These are phyloP conservation scores for Crassisporium funariophilum DNA, from an alignment of 768 basidiomycete species.

Conservation along the genomic window DNA sequence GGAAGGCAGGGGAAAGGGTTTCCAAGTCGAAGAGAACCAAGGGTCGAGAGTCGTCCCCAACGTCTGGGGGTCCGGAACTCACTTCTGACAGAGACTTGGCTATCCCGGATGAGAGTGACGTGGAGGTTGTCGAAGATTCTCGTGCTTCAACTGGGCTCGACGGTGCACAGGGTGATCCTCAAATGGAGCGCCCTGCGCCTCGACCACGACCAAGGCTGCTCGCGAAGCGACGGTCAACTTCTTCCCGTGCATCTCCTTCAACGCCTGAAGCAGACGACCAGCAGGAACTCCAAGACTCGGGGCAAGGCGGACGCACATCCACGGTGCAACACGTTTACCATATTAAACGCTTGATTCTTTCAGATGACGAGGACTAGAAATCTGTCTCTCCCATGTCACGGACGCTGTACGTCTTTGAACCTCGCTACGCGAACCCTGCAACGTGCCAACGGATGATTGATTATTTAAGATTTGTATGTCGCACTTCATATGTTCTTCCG, in stretches of 20 bases:
- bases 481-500: too few relatives aligned
- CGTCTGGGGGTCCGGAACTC: slow-evolving; percentile 13
- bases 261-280: slow-evolving; percentile 12
- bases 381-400: too few relatives aligned
- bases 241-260: slow-evolving; percentile 10
- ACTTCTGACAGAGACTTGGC: slow-evolving; percentile 17
- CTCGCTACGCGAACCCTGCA: too few relatives aligned
- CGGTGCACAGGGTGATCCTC: neutral
- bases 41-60: slow-evolving; percentile 24
- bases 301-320: too few relatives aligned
- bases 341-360: slow-evolving; percentile 33
- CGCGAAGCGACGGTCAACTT: neutral
- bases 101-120: slow-evolving; percentile 22
- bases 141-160: slow-evolving; percentile 1
- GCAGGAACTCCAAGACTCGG: too few relatives aligned
- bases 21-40: slow-evolving; percentile 36
- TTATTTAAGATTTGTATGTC: too few relatives aligned
- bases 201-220: slow-evolving; percentile 19
- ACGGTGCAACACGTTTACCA: slow-evolving; percentile 15
- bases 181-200: slow-evolving; percentile 10
- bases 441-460: too few relatives aligned
- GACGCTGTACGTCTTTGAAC: too few relatives aligned
- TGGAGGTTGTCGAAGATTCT: slow-evolving; percentile 23
- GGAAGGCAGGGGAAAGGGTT: slow-evolving; percentile 37
- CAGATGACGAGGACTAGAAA: slow-evolving; percentile 32